Evolutionary conservation across 257 asterid genomes (phyloP).

Genomic region (Petunia secreta): DNA sequence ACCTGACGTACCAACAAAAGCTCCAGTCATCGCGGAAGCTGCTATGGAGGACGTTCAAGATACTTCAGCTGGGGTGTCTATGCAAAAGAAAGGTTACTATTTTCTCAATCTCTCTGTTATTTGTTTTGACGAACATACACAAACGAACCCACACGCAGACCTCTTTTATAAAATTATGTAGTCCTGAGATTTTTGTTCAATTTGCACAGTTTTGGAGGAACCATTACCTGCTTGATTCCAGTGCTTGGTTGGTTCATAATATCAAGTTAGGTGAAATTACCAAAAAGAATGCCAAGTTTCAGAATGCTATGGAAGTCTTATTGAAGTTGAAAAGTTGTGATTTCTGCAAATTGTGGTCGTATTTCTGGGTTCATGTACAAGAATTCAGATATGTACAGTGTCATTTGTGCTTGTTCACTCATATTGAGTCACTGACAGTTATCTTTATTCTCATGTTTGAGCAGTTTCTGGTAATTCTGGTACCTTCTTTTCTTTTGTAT

Average conservation of each 20-base stretch:
- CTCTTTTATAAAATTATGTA: neutral
- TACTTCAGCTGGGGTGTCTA: slow-evolving; percentile 44
- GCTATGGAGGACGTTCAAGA: slow-evolving; percentile 30
- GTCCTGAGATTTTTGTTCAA: neutral
- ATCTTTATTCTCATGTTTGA: neutral
- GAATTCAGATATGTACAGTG: neutral
- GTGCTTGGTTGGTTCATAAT: neutral
- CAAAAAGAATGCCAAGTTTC: neutral
- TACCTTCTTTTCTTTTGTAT: neutral
- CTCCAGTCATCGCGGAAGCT: slow-evolving; percentile 50
- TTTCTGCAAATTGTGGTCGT: slow-evolving; percentile 5
- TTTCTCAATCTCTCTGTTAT: neutral
- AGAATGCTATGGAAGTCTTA: neutral
- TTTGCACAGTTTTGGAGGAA: slow-evolving; percentile 74
- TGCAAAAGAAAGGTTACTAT: slow-evolving; percentile 57
- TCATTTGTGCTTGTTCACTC: neutral
- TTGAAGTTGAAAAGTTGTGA: neutral
- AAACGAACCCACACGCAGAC: neutral
- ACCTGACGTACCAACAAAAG: slow-evolving; percentile 81
- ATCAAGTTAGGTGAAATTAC: neutral
- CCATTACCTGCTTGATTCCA: slow-evolving; percentile 67
- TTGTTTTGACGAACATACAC: neutral
- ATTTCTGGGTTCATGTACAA: too few species aligned
- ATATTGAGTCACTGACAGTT: neutral
- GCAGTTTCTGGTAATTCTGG: neutral